Base-by-base conservation (phyloP, 2,329 filamentous ascomycete genomes). In the Beauveria rudraprayagi region DNA sequence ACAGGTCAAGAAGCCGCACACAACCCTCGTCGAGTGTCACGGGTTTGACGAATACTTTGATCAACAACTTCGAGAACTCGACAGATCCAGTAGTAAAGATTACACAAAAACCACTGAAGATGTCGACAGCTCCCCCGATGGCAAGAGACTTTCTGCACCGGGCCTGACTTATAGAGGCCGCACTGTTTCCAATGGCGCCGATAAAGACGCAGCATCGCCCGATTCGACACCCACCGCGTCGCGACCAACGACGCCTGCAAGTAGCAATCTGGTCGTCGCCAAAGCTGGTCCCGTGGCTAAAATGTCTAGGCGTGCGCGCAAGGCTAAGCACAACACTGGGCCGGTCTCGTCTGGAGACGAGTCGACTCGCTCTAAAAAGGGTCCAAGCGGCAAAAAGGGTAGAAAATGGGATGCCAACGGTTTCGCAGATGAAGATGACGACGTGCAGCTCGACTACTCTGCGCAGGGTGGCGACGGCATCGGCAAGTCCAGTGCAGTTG, bases 41-140 rank as follows among this genome's bases (percentile, higher is more conserved):
- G 83, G 84, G 56, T 99, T 99, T 71, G 91, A 95, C 70, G 83
- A 88, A 67, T 97, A 97, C 75, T 99, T 97, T 72, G 91, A 97
- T 71, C 90, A 96, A 70, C 92, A 97, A 75, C 79, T 97, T 64
- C 83, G 85, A 66, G 91, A 96, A 72, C 81, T 99, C 22, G 91
- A 86, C 69, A 83, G 82, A 65, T 78, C 80, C 28, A 80, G 77
- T 65, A 69, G 68, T 44, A 72, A 73, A n/a, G 67, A 67, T 51
- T 65, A 64, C 54, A 66, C 55, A 16, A 61, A 66, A 61, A 64
- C 64, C 54, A 64, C 62, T 47, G 64, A 65, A n/a, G 70, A 70
- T n/a, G 64, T 50, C 66, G 67, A 56, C 53, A 55, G 40, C 56
- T 43, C 54, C 19, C 30, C 30, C 5, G 41, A 55, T 19, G 37